Conservation (phyloP, 768 basidiomycete species). For the Tubosaeta sp. region DNA sequence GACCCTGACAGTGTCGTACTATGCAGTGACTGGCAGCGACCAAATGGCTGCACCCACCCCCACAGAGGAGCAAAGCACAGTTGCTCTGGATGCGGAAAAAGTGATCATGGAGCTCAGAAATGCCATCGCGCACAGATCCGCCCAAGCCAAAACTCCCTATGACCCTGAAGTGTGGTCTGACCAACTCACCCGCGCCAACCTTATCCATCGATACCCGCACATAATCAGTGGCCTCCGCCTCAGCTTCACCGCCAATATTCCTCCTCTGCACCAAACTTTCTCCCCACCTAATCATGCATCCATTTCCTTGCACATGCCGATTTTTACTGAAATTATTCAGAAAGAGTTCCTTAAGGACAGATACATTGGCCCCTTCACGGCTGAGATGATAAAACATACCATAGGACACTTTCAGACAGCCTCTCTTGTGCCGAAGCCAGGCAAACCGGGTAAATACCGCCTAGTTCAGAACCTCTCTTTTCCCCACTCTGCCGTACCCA, state of each 20-base stretch:
- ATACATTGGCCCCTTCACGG: conserved; percentile 5
- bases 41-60: not conserved
- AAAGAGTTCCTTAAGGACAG: not conserved
- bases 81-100: not conserved
- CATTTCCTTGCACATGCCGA: not conserved
- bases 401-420: conserved; percentile 29
- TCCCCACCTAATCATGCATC: not conserved
- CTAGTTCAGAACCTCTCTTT: conserved; percentile 31
- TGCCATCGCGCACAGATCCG: not conserved
- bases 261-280: not conserved
- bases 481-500: not conserved
- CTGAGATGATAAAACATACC: not conserved
- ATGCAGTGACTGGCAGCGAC: not conserved
- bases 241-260: not conserved
- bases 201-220: not conserved
- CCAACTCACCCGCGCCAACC: fast-evolving
- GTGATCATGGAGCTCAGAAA: not conserved
- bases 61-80: not conserved
- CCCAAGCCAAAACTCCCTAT: not conserved
- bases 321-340: not conserved
- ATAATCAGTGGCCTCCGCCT: not conserved
- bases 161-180: not conserved
- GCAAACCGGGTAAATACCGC: conserved; percentile 15
- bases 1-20: not conserved
- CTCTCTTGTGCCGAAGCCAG: conserved; percentile 27